Evolutionary conservation across 192 early-diverging fungal species (phyloP).

Genomic region (Coemansia sp.): DNA sequence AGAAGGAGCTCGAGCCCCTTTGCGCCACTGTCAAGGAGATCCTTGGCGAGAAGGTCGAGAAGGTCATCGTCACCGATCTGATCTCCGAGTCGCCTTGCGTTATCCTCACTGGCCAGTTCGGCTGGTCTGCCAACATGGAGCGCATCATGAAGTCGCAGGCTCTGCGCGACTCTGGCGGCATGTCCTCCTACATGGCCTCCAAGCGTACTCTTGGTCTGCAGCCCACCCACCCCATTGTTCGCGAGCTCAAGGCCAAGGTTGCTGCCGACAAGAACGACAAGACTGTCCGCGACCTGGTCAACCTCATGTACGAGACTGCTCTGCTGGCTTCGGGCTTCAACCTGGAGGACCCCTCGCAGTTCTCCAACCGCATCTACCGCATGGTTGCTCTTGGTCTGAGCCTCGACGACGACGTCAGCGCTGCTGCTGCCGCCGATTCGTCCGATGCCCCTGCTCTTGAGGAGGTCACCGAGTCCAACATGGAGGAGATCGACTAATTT

Average conservation of each 20-base stretch:
- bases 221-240: slow-evolving; percentile 92
- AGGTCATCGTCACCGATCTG: slow-evolving; percentile 92
- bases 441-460: slow-evolving; percentile 55
- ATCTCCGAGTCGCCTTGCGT: slow-evolving; percentile 98
- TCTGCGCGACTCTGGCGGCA: slow-evolving; percentile 94
- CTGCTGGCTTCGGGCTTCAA: slow-evolving; percentile 96
- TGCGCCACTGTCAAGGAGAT: slow-evolving; percentile 96
- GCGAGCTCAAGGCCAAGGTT: slow-evolving; percentile 90
- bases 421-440: slow-evolving; percentile 35
- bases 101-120: slow-evolving; percentile 97
- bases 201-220: slow-evolving; percentile 99
- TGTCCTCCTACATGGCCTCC: slow-evolving; percentile 99
- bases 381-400: slow-evolving; percentile 98
- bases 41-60: slow-evolving; percentile 97
- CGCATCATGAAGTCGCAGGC: slow-evolving; percentile 99
- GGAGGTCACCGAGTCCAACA: slow-evolving; percentile 61
- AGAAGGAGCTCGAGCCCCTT: slow-evolving; percentile 89
- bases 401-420: slow-evolving; percentile 82
- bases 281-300: slow-evolving; percentile 95
- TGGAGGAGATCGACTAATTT: slow-evolving; percentile 71
- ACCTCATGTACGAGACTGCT: slow-evolving; percentile 93
- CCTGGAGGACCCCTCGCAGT: slow-evolving; percentile 92
- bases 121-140: slow-evolving; percentile 99
- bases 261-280: slow-evolving; percentile 97
- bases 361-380: slow-evolving; percentile 94